Evolutionary conservation across 805 yeast genomes (phyloP), one percentile per base, ranked within the genome.

Genomic region (Saccharomycopsis fodiens): DNA sequence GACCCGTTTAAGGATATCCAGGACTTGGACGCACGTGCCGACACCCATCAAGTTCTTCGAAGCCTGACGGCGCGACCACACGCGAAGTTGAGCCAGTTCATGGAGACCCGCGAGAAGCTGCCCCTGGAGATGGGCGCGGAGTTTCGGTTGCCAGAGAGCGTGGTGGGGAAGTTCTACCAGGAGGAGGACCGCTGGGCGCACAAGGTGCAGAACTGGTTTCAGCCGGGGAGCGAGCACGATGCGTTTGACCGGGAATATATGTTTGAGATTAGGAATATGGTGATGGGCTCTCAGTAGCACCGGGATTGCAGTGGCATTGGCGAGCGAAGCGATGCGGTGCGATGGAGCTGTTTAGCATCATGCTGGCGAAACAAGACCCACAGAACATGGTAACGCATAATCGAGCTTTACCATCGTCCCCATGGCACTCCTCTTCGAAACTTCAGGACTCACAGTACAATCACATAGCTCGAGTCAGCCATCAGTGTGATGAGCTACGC

Each of bases 121-220:
- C 34, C 36, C 10, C 29, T 34, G 2, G 52, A 48, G 31, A 41
- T 45, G 21, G 62, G 65, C 17, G 53, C 60, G 23, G 67, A 63
- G 50, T 64, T 60, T 44, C 54, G 54, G 31, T 46, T 64, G 3
- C 42, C 57, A 1, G 52, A 54, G 3, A 59, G 56, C 13, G 49
- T 57, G 34, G 46, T 57, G 8, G 37, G 54, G 19, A 52, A 44
- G 27, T 56, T 60, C 43, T 48, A 50, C 17, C 61, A 57, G 21
- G 66, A 64, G 41, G 65, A 64, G 42, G 62, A 57, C 31, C 50
- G 63, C 19, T 64, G 68, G 68, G 42, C 40, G 31, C 52, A 59
- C 27, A 63, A 60, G 44, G 57, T 58, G 6, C 51, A 46, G 27
- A 58, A 57, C n/a, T 64, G 68, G 68, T 57, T 59, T 41, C 51